phyloP scores from a whole-genome alignment of 2,329 filamentous ascomycete genomes.

The Epichloe gansuensis region DNA sequence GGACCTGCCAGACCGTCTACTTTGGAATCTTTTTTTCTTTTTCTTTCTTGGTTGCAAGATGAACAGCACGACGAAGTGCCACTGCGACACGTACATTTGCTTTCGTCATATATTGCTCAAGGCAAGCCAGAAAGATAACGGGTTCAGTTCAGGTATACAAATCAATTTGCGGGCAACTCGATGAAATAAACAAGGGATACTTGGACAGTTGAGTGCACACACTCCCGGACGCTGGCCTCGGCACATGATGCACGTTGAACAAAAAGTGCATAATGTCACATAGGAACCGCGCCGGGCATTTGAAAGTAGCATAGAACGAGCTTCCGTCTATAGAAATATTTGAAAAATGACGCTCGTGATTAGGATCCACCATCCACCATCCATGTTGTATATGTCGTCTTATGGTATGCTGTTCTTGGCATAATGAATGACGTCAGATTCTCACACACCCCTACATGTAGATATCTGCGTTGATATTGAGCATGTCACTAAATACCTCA shows the following conservation, averaged over 20 bases:
- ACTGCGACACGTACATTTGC: neutral
- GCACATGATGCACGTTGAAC: neutral
- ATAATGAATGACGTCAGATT: neutral
- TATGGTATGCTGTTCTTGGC: neutral
- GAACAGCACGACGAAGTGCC: neutral
- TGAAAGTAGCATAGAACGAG: neutral
- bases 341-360: neutral
- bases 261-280: neutral
- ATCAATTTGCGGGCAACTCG: neutral
- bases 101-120: neutral
- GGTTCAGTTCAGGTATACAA: neutral
- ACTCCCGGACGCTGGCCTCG: neutral
- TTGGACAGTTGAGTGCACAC: neutral
- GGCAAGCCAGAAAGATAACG: neutral
- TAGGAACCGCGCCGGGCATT: neutral
- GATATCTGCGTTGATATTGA: neutral
- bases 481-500: no score
- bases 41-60: neutral
- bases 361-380: neutral
- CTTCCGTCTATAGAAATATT: neutral
- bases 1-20: neutral
- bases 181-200: neutral
- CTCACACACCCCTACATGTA: neutral
- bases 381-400: neutral
- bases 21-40: neutral